Percentiles rank a stretch among this genome's conserved stretches.
Conservation (phyloP, 306 rosid genomes). For the Ceratonia siliqua region DNA sequence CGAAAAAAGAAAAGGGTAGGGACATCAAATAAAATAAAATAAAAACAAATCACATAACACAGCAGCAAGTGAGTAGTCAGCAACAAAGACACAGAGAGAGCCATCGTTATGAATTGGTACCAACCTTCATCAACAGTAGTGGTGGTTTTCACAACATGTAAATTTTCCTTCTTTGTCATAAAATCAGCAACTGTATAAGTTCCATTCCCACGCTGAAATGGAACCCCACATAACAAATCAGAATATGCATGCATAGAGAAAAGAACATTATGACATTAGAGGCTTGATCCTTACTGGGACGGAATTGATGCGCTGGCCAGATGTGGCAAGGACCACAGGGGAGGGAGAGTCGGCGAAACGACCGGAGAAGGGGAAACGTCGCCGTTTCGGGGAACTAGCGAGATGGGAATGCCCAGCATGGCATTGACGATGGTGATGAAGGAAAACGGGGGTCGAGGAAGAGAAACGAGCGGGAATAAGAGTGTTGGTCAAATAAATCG, state of each 20-base stretch:
- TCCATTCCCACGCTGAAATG: constrained; percentile 56
- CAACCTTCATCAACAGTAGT: constrained; percentile 86
- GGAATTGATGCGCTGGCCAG: constrained; percentile 43
- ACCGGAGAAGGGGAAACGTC: constrained; percentile 24
- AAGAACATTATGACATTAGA: constrained; percentile 7
- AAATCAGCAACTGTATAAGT: constrained; percentile 75
- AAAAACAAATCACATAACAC: neutral
- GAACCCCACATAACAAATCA: neutral
- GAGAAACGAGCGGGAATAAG: constrained; percentile 26
- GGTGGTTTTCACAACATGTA: constrained; percentile 69
- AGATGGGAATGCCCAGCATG: constrained; percentile 13
- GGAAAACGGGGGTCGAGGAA: constrained; percentile 10
- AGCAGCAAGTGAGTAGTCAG: neutral
- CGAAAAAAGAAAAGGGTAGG: neutral
- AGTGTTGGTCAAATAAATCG: constrained; percentile 43
- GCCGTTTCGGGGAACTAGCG: constrained; percentile 32
- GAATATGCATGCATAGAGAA: neutral
- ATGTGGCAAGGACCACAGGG: constrained; percentile 32
- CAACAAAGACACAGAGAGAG: neutral
- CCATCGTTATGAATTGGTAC: neutral
- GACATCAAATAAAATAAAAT: neutral
- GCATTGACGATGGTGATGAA: constrained; percentile 23
- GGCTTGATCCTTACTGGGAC: constrained; percentile 53
- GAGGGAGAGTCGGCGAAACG: constrained; percentile 10
- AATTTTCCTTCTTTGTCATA: constrained; percentile 72